A percentile compares a stretch with the other conserved stretches of the same genome.
phyloP scores from a whole-genome alignment of 2,329 filamentous ascomycete genomes.

The Pestalotiopsis fici region DNA sequence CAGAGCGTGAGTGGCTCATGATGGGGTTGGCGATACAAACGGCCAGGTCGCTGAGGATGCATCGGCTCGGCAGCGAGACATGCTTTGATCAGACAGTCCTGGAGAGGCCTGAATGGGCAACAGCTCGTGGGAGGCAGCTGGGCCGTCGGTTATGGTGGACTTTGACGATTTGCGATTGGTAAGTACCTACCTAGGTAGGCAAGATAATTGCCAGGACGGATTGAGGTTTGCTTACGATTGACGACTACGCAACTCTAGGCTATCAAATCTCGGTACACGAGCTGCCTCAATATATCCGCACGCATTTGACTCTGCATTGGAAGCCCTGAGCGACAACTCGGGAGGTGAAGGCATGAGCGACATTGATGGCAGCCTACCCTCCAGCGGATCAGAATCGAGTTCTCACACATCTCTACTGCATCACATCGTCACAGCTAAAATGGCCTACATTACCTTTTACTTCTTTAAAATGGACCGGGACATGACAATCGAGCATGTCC shows the following conservation, averaged over 20 bases:
- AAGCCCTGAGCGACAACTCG: background rate
- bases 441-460: background rate
- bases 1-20: background rate
- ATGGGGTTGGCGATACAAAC: background rate
- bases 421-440: background rate
- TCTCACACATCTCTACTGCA: background rate
- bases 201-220: background rate
- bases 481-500: background rate
- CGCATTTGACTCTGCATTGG: background rate
- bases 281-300: background rate
- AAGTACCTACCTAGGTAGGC: background rate
- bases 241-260: background rate
- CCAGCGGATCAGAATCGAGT: background rate
- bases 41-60: background rate
- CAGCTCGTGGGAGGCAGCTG: background rate
- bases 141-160: background rate
- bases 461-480: background rate
- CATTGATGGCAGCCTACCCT: background rate
- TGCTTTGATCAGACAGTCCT: background rate
- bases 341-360: background rate
- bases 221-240: background rate
- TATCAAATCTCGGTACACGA: background rate
- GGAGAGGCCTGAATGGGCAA: background rate
- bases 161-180: background rate
- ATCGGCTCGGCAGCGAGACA: background rate